phyloP scores from a whole-genome alignment of 2,329 filamentous ascomycete genomes.

The Hypoxylon sp. region DNA sequence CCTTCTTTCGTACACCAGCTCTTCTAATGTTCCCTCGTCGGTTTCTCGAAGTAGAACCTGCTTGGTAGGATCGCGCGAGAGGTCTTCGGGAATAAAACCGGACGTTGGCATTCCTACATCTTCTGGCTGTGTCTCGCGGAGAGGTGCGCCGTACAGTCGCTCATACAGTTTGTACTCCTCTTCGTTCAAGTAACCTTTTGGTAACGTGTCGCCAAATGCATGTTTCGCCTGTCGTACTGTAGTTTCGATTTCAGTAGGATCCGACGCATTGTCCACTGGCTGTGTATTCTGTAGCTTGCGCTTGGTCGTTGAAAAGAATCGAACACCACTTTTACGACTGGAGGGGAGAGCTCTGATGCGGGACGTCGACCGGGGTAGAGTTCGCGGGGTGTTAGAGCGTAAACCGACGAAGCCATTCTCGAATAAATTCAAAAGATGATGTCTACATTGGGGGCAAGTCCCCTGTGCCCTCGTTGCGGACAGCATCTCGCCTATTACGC shows the following conservation, averaged over 20 bases:
- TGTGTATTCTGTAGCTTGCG: slow-evolving; percentile 33
- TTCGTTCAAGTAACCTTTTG: slow-evolving; percentile 72
- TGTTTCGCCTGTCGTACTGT: slow-evolving; percentile 76
- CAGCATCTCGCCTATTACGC: slow-evolving; percentile 45
- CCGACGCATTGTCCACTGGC: slow-evolving; percentile 18
- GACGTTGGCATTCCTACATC: slow-evolving; percentile 61
- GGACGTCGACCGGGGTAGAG: slow-evolving; percentile 21
- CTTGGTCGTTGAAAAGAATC: slow-evolving; percentile 41
- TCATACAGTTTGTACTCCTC: slow-evolving; percentile 81
- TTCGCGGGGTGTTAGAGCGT: slow-evolving; percentile 29
- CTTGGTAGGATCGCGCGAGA: slow-evolving; percentile 37
- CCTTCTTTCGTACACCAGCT: slow-evolving; percentile 59
- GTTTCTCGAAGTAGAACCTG: slow-evolving; percentile 63
- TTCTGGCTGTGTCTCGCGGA: slow-evolving; percentile 67
- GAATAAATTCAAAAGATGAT: slow-evolving; percentile 49
- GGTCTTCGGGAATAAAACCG: slow-evolving; percentile 34
- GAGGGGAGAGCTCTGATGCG: slow-evolving; percentile 20
- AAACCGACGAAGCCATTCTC: slow-evolving; percentile 47
- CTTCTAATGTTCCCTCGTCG: slow-evolving; percentile 66
- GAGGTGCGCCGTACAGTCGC: slow-evolving; percentile 80
- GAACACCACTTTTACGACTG: slow-evolving; percentile 21
- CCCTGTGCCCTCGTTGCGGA: slow-evolving; percentile 50
- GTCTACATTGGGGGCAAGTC: slow-evolving; percentile 51
- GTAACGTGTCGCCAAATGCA: slow-evolving; percentile 79
- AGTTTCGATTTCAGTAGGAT: slow-evolving; percentile 44